Percentiles rank a stretch among this genome's conserved stretches.
These are phyloP conservation scores for Plenodomus lindquistii DNA, from an alignment of 2,329 filamentous ascomycete species.

Conservation along the genomic window DNA sequence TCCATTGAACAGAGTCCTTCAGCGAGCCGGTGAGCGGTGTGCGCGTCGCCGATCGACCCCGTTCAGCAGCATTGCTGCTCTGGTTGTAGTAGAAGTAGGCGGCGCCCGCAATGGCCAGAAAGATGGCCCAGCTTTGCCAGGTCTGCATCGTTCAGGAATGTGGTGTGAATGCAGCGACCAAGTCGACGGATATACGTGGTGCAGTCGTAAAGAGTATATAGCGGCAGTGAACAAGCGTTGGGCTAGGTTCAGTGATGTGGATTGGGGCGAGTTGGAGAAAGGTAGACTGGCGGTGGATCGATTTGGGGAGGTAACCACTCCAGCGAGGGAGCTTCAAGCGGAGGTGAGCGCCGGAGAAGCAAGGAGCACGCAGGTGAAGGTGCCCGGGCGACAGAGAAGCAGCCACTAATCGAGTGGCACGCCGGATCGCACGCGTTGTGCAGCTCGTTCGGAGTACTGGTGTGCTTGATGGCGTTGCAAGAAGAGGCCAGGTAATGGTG, in stretches of 20 bases:
- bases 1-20: constrained; percentile 29
- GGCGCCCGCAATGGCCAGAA: constrained; percentile 34
- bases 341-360: constrained; percentile 8
- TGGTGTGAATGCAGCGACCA: background rate
- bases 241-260: background rate
- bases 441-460: background rate
- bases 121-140: constrained; percentile 39
- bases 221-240: constrained; percentile 1
- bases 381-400: constrained; percentile 11
- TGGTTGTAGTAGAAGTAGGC: constrained; percentile 36
- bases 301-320: constrained; percentile 1
- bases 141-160: constrained; percentile 30
- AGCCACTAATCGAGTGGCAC: background rate
- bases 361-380: constrained; percentile 13
- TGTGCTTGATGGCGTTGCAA: constrained; percentile 7
- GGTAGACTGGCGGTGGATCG: background rate
- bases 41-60: constrained; percentile 36
- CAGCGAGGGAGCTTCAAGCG: constrained; percentile 10
- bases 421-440: constrained; percentile 12
- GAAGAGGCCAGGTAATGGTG: constrained; percentile 30
- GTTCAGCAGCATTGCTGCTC: constrained; percentile 22
- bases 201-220: background rate
- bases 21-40: constrained; percentile 24
- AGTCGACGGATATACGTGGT: background rate
- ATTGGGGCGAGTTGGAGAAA: background rate